Evolutionary conservation across 2,329 filamentous ascomycete species (phyloP), one percentile per base, ranked within the genome.

Genomic region (Lasiodiplodia theobromae): DNA sequence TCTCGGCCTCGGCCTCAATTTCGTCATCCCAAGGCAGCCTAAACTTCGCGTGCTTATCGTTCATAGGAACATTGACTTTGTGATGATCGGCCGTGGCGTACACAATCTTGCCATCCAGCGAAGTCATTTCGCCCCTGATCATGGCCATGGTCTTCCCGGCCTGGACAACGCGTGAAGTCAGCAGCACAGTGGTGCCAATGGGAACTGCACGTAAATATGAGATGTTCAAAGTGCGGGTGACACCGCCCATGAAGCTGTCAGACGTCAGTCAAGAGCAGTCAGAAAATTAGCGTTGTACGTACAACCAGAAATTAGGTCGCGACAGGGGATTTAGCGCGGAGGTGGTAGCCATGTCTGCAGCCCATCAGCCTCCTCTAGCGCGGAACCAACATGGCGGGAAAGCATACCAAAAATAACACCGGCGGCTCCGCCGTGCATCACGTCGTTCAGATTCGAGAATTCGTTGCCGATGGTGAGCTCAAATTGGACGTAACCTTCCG

Each of bases 41-140:
- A 18, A 77, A 75, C n/a, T 73, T 71, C 66, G 80, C 67, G 72
- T 85, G 81, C 56, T 82, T 77, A 23, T 76, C 69, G 53, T 72
- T 73, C 28, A 81, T 81, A 12, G 82, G 80, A 5, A 82, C 75
- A 63, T 81, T 79, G 12, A 86, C 83, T 70, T 86, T 86, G 73
- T 86, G 85, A 70, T 86, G 84, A 72, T 86, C 85, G 44, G 79
- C 83, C 0, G 84, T 85, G 65, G 81, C 84, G 71, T 84, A 86
- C 6, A 82, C 78, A 0, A 75, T 79, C 70, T 81, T 83, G 0
- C 83, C 82, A 72, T 87, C 84, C 18, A 81, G 72, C 64, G 80
- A 84, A 5, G 78, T 82, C 82, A 87, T 86, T 51, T 78, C 78
- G 3, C 83, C 84, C 10, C 81, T 77, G 51, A 86, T 83, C 77